Percentiles rank a stretch among this genome's conserved stretches.
Evolutionary conservation across 257 asterid genomes (phyloP).

Genomic region (Jasminum sambac): DNA sequence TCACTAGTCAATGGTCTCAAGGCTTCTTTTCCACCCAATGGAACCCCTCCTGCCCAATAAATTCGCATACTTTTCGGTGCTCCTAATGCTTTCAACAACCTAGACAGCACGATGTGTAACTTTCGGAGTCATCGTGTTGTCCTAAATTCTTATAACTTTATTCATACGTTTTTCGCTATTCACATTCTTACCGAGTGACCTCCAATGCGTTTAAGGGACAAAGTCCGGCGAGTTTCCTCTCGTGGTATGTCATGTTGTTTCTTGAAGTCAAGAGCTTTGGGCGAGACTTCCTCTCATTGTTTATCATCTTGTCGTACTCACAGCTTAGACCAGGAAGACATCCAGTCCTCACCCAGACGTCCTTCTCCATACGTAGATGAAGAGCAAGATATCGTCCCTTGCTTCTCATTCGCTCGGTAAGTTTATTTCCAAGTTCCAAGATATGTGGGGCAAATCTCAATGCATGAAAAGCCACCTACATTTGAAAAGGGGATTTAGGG

Average conservation of each 20-base stretch:
- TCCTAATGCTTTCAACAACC: slow-evolving; percentile 88
- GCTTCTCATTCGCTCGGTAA: slow-evolving; percentile 76
- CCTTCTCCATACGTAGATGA: slow-evolving; percentile 94
- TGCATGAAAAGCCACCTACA: slow-evolving; percentile 91
- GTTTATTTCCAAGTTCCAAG: slow-evolving; percentile 60
- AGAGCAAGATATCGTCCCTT: slow-evolving; percentile 88
- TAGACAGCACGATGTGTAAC: slow-evolving; percentile 19
- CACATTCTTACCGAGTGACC: slow-evolving; percentile 50
- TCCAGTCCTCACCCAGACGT: slow-evolving; percentile 95
- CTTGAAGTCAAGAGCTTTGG: slow-evolving; percentile 80
- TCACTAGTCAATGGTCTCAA: slow-evolving; percentile 62
- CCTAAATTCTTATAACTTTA: background rate
- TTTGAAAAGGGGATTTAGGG: slow-evolving; percentile 8
- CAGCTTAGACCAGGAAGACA: slow-evolving; percentile 82
- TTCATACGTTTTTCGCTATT: too few relatives aligned
- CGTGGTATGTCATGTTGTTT: slow-evolving; percentile 79
- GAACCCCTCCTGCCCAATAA: slow-evolving; percentile 94
- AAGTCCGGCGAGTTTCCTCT: slow-evolving; percentile 79
- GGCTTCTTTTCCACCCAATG: slow-evolving; percentile 83
- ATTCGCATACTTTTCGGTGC: slow-evolving; percentile 73
- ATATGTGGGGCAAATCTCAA: slow-evolving; percentile 72
- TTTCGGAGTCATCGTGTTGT: background rate
- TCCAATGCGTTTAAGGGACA: slow-evolving; percentile 87
- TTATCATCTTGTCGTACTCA: slow-evolving; percentile 63
- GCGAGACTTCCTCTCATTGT: slow-evolving; percentile 58